Base-by-base conservation (phyloP, 2,329 filamentous ascomycete genomes). In the Stenocarpella maydis region DNA sequence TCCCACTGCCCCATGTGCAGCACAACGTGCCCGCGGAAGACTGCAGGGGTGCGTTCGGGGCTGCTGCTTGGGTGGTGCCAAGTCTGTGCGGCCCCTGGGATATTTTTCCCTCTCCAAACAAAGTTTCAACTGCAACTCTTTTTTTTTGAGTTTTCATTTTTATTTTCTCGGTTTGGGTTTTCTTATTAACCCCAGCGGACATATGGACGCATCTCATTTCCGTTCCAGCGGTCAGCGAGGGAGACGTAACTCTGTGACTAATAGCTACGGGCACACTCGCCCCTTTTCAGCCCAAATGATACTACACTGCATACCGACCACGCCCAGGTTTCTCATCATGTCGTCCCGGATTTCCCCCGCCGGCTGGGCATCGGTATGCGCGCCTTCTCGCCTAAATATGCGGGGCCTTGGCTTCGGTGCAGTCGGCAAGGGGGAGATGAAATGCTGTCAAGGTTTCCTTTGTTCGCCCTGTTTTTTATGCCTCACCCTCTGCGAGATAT, bases 261-360 rank as follows among this genome's bases (percentile, higher is more conserved):
- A 49, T 21, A 49, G 14, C 6, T 14, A 37, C 58, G 58, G 58
- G 39, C n/a, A n/a, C 41, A 47, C 10, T 34, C 58, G 39, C n/a
- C 58, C 41, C 58, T 61, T 60, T 61, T 47, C 3, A 34, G 41
- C 3, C 41, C n/a, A n/a, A n/a, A n/a, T n/a, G n/a, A n/a, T n/a
- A n/a, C n/a, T n/a, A n/a, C 41, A 26, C 21, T 47, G 41, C 39
- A n/a, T n/a, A 17, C 58, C 58, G 55, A 12, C 6, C 28, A 31
- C 5, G 34, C 10, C 10, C 34, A 37, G 34, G 34, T 7, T 7
- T 12, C 34, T 10, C 34, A 9, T 34, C 31, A n/a, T 34, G 4
- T 34, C 31, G 31, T 9, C 31, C 31, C 31, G 31, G 4, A 34
- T 4, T 9, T 34, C 34, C 12, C 6, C 34, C 34, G 34, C 39